Evolutionary conservation across 495 filamentous ascomycete species (phyloP).

Genomic region (Aeminium ludgeri): DNA sequence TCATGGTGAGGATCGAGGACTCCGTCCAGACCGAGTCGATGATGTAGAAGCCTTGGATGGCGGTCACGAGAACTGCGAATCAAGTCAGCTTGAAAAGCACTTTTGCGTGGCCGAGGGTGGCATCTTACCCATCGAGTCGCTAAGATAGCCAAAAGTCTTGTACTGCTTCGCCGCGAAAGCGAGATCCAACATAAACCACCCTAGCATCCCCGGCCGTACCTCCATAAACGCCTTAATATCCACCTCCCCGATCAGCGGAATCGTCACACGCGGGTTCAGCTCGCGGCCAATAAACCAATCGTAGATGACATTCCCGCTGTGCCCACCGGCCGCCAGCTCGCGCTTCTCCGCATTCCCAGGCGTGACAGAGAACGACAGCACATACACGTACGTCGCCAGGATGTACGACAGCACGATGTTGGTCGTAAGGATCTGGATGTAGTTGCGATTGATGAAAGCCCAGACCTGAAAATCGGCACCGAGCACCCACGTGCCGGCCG

Average conservation of each 20-base stretch:
- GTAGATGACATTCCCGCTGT: conserved; percentile 74
- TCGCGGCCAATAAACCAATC: conserved; percentile 97
- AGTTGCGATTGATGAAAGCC: conserved; percentile 88
- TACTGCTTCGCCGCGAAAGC: conserved; percentile 82
- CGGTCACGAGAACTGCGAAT: conserved; percentile 43
- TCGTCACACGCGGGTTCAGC: conserved; percentile 71
- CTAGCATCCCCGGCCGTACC: conserved; percentile 75
- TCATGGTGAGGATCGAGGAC: conserved; percentile 79
- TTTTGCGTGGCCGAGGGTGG: neutral
- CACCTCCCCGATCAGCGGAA: conserved; percentile 64
- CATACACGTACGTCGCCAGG: conserved; percentile 60
- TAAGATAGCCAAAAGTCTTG: conserved; percentile 60
- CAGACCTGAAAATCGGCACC: conserved; percentile 74
- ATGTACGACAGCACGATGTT: conserved; percentile 57
- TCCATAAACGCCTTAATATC: conserved; percentile 89
- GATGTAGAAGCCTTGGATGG: conserved; percentile 69
- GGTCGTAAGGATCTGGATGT: conserved; percentile 64
- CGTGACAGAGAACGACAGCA: conserved; percentile 64
- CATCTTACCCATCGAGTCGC: conserved; percentile 49
- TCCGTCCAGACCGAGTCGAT: conserved; percentile 84
- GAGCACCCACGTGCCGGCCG: conserved; percentile 55
- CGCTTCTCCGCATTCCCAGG: conserved; percentile 49
- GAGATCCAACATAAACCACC: conserved; percentile 76
- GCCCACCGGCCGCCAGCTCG: conserved; percentile 64
- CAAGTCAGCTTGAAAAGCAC: neutral